phyloP scores from a whole-genome alignment of 805 yeast genomes.

The Kuraishia piskuri region DNA sequence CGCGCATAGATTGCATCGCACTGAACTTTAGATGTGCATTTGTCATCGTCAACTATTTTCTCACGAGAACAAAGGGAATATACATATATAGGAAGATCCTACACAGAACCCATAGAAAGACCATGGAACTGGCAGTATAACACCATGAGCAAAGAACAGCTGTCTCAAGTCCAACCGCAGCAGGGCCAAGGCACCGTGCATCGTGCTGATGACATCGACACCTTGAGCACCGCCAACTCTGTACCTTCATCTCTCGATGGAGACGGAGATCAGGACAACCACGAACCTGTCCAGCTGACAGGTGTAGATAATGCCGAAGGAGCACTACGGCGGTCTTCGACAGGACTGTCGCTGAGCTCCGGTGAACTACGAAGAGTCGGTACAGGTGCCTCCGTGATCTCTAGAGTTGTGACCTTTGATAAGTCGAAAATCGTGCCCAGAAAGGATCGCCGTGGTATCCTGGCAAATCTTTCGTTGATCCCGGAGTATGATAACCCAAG shows the following conservation, averaged over 20 bases:
- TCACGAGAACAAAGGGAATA: too few relatives aligned
- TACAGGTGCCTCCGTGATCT: not conserved
- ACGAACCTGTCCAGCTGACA: not conserved
- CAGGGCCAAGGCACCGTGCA: not conserved
- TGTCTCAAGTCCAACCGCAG: not conserved
- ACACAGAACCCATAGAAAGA: not conserved
- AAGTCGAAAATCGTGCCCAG: slow-evolving; percentile 23
- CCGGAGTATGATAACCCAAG: slow-evolving; percentile 75
- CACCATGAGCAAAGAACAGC: not conserved
- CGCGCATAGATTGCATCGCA: too few relatives aligned
- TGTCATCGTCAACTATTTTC: too few relatives aligned
- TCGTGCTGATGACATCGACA: not conserved
- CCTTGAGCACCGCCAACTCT: not conserved
- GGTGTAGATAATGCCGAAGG: not conserved
- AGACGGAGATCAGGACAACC: not conserved
- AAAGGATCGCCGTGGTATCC: slow-evolving; percentile 47
- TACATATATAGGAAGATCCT: too few relatives aligned
- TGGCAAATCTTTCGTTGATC: slow-evolving; percentile 39
- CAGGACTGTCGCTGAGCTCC: not conserved
- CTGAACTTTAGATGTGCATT: too few relatives aligned
- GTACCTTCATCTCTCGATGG: not conserved
- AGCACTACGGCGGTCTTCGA: not conserved
- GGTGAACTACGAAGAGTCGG: not conserved
- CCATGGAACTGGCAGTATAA: too few relatives aligned
- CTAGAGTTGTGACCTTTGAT: slow-evolving; percentile 14